Conservation (phyloP, 2,329 filamentous ascomycete genomes). For the Penicillium sp. region DNA sequence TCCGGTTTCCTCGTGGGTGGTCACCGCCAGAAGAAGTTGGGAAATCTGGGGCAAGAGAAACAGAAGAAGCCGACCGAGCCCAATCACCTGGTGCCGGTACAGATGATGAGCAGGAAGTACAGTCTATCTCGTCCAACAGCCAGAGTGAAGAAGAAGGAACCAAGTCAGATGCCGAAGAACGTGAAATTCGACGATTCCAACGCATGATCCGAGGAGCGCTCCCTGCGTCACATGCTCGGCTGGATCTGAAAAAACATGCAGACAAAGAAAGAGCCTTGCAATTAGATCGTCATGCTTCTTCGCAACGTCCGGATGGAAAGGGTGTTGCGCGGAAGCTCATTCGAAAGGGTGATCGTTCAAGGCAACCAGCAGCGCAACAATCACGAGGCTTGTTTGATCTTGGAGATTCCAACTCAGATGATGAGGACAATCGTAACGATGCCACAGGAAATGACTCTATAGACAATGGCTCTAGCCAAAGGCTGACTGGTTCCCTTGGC, state of each 20-base stretch:
- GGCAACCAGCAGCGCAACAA: slow-evolving; percentile 8
- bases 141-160: slow-evolving; percentile 16
- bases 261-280: slow-evolving; percentile 16
- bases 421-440: slow-evolving; percentile 3
- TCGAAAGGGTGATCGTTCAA: slow-evolving; percentile 18
- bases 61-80: slow-evolving; percentile 9
- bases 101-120: slow-evolving; percentile 14
- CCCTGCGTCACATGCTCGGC: slow-evolving; percentile 42
- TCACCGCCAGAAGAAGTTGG: slow-evolving; percentile 23
- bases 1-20: slow-evolving; percentile 33
- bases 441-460: neutral
- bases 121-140: slow-evolving; percentile 16
- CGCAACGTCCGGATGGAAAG: slow-evolving; percentile 23
- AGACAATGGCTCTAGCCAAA: slow-evolving; percentile 8
- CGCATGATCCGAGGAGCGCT: slow-evolving; percentile 42
- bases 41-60: slow-evolving; percentile 14
- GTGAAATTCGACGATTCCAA: slow-evolving; percentile 28
- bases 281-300: slow-evolving; percentile 15
- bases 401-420: slow-evolving; percentile 25
- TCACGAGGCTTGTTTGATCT: slow-evolving; percentile 23
- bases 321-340: slow-evolving; percentile 29
- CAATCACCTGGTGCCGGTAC: slow-evolving; percentile 12
- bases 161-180: slow-evolving; percentile 17
- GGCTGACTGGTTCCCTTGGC: slow-evolving; percentile 14
- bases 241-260: slow-evolving; percentile 33